These are phyloP conservation scores for Chaetomiaceae sp. DNA, from an alignment of 2,329 filamentous ascomycete species.

Conservation along the genomic window DNA sequence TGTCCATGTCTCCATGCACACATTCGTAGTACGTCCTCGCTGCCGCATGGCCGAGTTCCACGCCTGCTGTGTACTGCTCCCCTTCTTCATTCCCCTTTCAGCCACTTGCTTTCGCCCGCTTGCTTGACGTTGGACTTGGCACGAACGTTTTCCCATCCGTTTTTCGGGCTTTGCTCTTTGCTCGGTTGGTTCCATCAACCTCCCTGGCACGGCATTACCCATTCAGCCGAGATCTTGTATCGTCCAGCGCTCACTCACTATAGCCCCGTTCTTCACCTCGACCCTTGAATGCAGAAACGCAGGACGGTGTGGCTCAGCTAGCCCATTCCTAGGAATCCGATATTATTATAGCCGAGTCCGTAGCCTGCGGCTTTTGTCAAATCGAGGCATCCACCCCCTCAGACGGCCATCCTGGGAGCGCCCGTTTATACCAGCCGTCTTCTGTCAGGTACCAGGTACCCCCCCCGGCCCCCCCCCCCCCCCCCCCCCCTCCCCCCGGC, in stretches of 20 bases:
- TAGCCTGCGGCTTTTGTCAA: constrained; percentile 34
- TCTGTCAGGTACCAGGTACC: constrained; percentile 39
- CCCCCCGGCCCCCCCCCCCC: constrained; percentile 31
- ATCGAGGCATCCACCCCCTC: constrained; percentile 31
- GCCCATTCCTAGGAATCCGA: constrained; percentile 23
- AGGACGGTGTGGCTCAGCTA: constrained; percentile 38
- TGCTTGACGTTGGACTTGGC: constrained; percentile 22
- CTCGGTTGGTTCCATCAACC: constrained; percentile 36
- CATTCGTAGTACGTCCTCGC: constrained; percentile 16
- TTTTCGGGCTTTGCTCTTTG: constrained; percentile 27
- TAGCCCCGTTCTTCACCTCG: constrained; percentile 34
- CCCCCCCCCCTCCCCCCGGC: constrained; percentile 18
- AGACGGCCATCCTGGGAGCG: constrained; percentile 28
- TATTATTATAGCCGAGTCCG: constrained; percentile 25
- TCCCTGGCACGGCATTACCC: constrained; percentile 44
- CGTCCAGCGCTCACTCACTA: constrained; percentile 35
- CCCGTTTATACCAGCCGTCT: constrained; percentile 39
- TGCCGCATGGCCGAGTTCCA: constrained; percentile 20
- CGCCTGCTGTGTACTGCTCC: constrained; percentile 19
- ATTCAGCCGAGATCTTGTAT: constrained; percentile 46
- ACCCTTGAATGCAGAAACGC: constrained; percentile 24
- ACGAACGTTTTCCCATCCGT: constrained; percentile 25
- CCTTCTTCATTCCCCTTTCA: constrained; percentile 16
- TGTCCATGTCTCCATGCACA: constrained; percentile 23
- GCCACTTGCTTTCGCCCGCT: constrained; percentile 19